Conservation (phyloP, 164 flowering plant species). For the Aristolochia fimbriata region DNA sequence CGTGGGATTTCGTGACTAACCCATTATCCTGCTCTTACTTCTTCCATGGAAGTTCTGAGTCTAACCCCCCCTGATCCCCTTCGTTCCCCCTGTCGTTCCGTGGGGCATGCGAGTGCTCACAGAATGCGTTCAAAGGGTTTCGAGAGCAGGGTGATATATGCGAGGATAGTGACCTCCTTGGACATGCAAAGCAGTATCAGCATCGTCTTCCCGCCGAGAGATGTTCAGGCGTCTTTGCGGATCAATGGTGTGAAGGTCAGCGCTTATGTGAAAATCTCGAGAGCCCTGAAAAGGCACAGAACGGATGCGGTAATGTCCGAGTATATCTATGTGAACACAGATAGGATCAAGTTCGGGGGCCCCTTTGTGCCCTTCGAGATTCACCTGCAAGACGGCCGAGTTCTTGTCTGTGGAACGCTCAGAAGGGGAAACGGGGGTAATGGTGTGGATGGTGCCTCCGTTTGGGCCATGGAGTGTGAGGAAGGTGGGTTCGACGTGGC, state of each 20-base stretch:
- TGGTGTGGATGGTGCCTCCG: constrained; percentile 1
- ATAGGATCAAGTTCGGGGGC: constrained; percentile 19
- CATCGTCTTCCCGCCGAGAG: constrained; percentile 20
- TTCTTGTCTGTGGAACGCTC: constrained; percentile 15
- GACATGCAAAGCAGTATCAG: constrained; percentile 16
- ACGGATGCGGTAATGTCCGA: constrained; percentile 18
- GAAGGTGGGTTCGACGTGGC: constrained; percentile 7
- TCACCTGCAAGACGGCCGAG: constrained; percentile 8
- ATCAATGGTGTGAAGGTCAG: constrained; percentile 14
- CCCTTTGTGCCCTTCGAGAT: constrained; percentile 16
- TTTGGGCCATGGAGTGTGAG: constrained; percentile 16
- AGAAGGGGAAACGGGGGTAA: constrained; percentile 6
- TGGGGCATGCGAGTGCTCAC: constrained; percentile 8
- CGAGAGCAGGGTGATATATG: constrained; percentile 19
- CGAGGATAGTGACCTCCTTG: constrained; percentile 14
- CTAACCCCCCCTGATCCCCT: constrained; percentile 9
- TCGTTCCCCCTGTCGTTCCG: constrained; percentile 1
- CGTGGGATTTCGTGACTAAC: too few relatives aligned
- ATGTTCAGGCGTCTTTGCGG: constrained; percentile 10
- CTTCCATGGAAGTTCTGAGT: constrained; percentile 16
- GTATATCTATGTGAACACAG: constrained; percentile 19
- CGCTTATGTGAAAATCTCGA: constrained; percentile 16
- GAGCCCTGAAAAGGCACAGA: constrained; percentile 16
- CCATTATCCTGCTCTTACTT: too few relatives aligned
- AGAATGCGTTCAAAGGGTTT: constrained; percentile 5